Conservation (phyloP, 805 yeast genomes). For the Candida coleopterorum region DNA sequence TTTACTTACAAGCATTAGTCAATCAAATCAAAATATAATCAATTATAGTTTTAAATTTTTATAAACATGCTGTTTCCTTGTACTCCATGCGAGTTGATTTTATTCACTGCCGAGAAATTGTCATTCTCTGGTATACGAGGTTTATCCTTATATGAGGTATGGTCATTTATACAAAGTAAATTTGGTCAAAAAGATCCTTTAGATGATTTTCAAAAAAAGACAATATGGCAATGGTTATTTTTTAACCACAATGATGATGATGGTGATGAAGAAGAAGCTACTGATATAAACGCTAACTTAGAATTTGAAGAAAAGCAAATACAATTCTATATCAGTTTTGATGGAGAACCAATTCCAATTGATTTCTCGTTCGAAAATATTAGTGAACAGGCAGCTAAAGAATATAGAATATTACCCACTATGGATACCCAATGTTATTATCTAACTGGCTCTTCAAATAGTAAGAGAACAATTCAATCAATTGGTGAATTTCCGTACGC, state of each 20-base stretch:
- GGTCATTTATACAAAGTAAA: constrained; percentile 20
- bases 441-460: constrained; percentile 46
- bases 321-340: constrained; percentile 7
- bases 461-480: constrained; percentile 43
- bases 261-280: constrained; percentile 1
- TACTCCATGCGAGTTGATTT: constrained; percentile 24
- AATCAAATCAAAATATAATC: too few relatives aligned
- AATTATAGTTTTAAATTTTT: too few relatives aligned
- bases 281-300: too few relatives aligned
- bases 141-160: constrained; percentile 21
- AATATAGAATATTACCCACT: constrained; percentile 31
- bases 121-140: constrained; percentile 33
- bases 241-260: constrained; percentile 14
- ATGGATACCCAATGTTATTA: constrained; percentile 55
- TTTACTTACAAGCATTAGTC: too few relatives aligned
- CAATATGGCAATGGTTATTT: constrained; percentile 38
- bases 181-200: constrained; percentile 14
- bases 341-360: constrained; percentile 10
- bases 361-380: constrained; percentile 17
- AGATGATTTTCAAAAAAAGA: constrained; percentile 33
- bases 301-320: neutral
- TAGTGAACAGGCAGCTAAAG: constrained; percentile 13
- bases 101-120: constrained; percentile 19
- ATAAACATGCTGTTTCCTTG: constrained; percentile 15
- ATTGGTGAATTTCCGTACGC: constrained; percentile 53